Base-by-base conservation (phyloP, 2,329 filamentous ascomycete genomes). In the Clonostachys chloroleuca region DNA sequence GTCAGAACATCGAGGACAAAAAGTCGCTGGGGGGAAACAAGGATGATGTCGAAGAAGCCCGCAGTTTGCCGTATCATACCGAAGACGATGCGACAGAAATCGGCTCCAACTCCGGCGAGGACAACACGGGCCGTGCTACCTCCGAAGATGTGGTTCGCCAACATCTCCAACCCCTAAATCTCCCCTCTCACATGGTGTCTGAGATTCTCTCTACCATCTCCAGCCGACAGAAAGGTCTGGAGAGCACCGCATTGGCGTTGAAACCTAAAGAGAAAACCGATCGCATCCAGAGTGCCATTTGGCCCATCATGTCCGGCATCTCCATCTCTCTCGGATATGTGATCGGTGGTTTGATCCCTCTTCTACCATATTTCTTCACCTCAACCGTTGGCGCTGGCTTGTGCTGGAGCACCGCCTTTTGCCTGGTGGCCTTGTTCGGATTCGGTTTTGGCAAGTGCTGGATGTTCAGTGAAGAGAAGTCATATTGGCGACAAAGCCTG, bases 321-420 rank as follows among this genome's bases (percentile, higher is more conserved):
- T 84, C 78, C 1, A 80, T 86, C 39, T 77, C 81, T 0, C 54
- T 78, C 2, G 81, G 82, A 0, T 87, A 86, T 54, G 72, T 84
- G 35, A 61, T 83, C 3, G 83, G 83, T 5, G 83, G 83, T 0
- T 69, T 83, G 48, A 74, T 86, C 30, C 82, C 83, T 0, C 64
- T 86, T 12, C 61, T 81, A 20, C 83, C 83, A 0, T 86, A 86
- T 59, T 77, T 86, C 49, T 77, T 83, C 46, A 61, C 68, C 14
- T 42, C 52, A 3, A 65, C 60, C 3, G 65, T 74, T 0, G 63
- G 58, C 0, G 45, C 56, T 6, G 71, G 66, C 2, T 62, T 88
- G 30, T 70, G 69, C 13, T 78, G 75, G 63, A 82, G 78, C 40
- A 73, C 79, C 9, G 66, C 60, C 1, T 62, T 82, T 5, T 83